Conservation (phyloP, 2,329 filamentous ascomycete genomes). For the Ophiosphaerella herpotricha region DNA sequence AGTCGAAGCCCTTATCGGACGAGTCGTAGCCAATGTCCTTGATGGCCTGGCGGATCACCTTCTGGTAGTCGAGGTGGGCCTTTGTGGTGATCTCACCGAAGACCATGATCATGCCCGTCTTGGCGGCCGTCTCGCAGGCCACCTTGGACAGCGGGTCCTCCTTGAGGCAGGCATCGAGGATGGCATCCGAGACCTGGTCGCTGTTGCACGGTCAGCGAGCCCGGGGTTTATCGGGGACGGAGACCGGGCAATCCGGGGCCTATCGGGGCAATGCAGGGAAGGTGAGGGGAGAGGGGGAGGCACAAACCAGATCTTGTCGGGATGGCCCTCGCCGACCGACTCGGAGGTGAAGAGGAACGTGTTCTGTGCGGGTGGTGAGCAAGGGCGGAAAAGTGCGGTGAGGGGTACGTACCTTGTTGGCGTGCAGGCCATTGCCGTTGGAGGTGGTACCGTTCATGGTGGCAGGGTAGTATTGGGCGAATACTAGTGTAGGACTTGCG, state of each 20-base stretch:
- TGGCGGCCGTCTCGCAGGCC: conserved; percentile 98
- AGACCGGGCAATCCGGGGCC: not conserved
- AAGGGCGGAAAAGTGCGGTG: conserved; percentile 9
- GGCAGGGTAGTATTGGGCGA: conserved; percentile 4
- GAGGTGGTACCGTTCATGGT: conserved; percentile 23
- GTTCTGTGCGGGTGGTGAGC: conserved; percentile 28
- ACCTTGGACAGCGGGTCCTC: conserved; percentile 98
- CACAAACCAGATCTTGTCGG: conserved; percentile 85
- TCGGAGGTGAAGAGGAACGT: conserved; percentile 57
- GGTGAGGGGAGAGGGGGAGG: not conserved
- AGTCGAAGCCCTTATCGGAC: conserved; percentile 98
- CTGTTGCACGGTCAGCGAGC: conserved; percentile 46
- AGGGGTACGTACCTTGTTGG: conserved; percentile 30
- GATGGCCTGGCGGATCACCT: conserved; percentile 90
- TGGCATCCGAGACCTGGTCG: conserved; percentile 97
- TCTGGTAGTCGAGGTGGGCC: conserved; percentile 95
- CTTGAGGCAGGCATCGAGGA: conserved; percentile 95
- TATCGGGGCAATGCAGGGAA: not conserved
- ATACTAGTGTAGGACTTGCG: conserved; percentile 47
- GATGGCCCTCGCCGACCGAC: conserved; percentile 65
- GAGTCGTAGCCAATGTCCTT: conserved; percentile 99
- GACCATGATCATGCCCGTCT: conserved; percentile 98
- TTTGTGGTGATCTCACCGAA: conserved; percentile 86
- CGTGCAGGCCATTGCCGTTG: conserved; percentile 16
- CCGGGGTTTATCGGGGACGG: not conserved